Evolutionary conservation across 1,284 basidiomycete species (phyloP).

Genomic region (Grifola frondosa): DNA sequence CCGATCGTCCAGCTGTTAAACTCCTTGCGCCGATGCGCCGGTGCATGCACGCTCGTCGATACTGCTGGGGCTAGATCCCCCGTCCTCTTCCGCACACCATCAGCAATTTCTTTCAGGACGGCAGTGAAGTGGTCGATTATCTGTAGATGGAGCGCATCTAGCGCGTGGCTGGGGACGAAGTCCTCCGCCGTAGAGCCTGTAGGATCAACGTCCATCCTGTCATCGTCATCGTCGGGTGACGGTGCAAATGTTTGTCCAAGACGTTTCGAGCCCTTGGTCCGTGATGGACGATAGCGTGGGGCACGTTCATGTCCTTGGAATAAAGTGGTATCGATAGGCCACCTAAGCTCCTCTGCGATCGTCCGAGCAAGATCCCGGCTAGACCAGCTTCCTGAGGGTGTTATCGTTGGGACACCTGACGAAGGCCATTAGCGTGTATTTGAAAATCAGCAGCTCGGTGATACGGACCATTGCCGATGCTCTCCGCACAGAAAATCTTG

Average conservation of each 20-base stretch:
- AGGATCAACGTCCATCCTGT: conserved; percentile 64
- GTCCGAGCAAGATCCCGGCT: conserved; percentile 31
- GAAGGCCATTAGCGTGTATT: background rate
- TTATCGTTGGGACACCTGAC: conserved; percentile 22
- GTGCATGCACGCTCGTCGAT: conserved; percentile 54
- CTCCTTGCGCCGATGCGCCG: conserved; percentile 42
- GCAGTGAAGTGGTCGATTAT: conserved; percentile 67
- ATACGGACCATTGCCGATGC: conserved; percentile 2
- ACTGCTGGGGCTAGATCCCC: conserved; percentile 27
- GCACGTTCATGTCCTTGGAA: conserved; percentile 27
- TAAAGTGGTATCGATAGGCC: conserved; percentile 11
- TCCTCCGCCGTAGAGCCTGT: conserved; percentile 32
- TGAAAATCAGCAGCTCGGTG: background rate
- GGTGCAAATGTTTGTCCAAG: conserved; percentile 21
- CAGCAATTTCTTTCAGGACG: conserved; percentile 56
- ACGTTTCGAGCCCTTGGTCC: conserved; percentile 7
- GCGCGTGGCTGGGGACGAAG: conserved; percentile 48
- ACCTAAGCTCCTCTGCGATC: too few species aligned
- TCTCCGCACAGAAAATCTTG: conserved; percentile 57
- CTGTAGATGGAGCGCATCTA: conserved; percentile 66
- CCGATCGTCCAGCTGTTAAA: conserved; percentile 50
- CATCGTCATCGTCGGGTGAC: conserved; percentile 36
- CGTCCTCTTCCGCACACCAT: conserved; percentile 47
- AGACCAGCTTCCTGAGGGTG: conserved; percentile 30
- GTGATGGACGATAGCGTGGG: conserved; percentile 24